Evolutionary conservation across 2,329 filamentous ascomycete species (phyloP), one percentile per base, ranked within the genome.

Genomic region (Penicillium brevicompactum): DNA sequence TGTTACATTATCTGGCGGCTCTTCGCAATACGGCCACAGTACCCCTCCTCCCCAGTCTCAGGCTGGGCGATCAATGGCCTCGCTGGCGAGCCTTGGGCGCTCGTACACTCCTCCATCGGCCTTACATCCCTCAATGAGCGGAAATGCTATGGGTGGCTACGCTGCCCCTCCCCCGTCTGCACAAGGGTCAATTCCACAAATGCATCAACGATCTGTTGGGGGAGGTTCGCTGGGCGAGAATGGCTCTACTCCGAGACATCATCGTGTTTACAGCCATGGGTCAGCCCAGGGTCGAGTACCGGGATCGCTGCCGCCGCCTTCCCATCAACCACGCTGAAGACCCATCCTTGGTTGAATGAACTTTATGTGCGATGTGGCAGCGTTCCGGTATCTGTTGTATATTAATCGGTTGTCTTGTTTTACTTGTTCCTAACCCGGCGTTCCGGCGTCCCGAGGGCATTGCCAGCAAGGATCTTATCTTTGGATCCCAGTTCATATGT

Each of bases 101-200:
- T 71, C 75, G 8, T 77, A 72, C 51, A 76, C 74, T 2, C 75
- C 75, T n/a, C 74, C 74, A 1, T 60, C 72, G 5, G 62, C 64
- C 16, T 42, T 75, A 44, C 66, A 71, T 42, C 69, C 68, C 13
- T 64, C 66, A 1, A 54, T 62, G 16, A 57, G 65, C 10, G 66
- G 70, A 21, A 51, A 65, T 18, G 63, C 68, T 9, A 60, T 74
- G 51, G 62, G 47, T 9, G 37, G 60, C 16, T 74, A 74, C 59
- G 66, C 65, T 5, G 62, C 65, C 5, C 56, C 64, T 42, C 64
- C 64, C 7, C 55, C 67, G 43, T 56, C 66, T 1, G 47, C 57
- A 10, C 37, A 55, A 8, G 63, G 64, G 14, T 48, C 65, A 3
- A 61, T 70, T 24, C 68, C 66, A 38, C 51, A 64, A 22, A 62